Evolutionary conservation across 495 filamentous ascomycete species (phyloP).

Genomic region (Platismatia glauca): DNA sequence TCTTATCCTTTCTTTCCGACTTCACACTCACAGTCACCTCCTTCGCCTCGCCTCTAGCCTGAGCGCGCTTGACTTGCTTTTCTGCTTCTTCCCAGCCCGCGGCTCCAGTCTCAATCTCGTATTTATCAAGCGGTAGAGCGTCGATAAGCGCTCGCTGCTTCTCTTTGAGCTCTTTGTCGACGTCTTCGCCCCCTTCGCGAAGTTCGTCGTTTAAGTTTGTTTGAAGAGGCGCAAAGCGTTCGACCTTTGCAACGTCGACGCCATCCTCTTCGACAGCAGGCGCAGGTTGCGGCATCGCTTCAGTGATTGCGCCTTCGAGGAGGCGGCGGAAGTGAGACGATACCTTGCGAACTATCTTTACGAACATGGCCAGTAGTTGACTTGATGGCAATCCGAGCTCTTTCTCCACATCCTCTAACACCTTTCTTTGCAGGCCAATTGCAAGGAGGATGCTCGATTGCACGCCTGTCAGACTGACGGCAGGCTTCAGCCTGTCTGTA

Average conservation of each 20-base stretch:
- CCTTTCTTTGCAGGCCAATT: conserved; percentile 82
- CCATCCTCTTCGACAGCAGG: conserved; percentile 47
- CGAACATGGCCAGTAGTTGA: conserved; percentile 90
- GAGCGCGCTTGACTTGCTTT: conserved; percentile 50
- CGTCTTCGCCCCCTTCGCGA: conserved; percentile 69
- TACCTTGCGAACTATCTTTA: conserved; percentile 87
- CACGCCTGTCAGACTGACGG: conserved; percentile 62
- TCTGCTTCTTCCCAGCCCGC: conserved; percentile 78
- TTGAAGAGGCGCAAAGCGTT: conserved; percentile 58
- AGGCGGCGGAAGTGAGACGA: conserved; percentile 63
- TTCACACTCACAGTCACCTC: conserved; percentile 78
- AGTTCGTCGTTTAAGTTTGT: conserved; percentile 76
- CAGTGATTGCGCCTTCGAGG: conserved; percentile 64
- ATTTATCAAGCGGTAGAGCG: conserved; percentile 80
- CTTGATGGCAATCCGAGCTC: conserved; percentile 65
- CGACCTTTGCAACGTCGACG: conserved; percentile 47
- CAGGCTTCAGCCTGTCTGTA: conserved; percentile 55
- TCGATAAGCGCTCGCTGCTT: conserved; percentile 82
- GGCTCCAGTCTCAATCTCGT: conserved; percentile 62
- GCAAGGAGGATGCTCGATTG: conserved; percentile 81
- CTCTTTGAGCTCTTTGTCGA: conserved; percentile 57
- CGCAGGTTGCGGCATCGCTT: conserved; percentile 53
- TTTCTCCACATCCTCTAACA: conserved; percentile 67
- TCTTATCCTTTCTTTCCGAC: conserved; percentile 41
- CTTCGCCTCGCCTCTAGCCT: conserved; percentile 42